Evolutionary conservation across 352 stramenopile species (phyloP), one percentile per base, ranked within the genome.

Genomic region (Phytopythium sindhum): DNA sequence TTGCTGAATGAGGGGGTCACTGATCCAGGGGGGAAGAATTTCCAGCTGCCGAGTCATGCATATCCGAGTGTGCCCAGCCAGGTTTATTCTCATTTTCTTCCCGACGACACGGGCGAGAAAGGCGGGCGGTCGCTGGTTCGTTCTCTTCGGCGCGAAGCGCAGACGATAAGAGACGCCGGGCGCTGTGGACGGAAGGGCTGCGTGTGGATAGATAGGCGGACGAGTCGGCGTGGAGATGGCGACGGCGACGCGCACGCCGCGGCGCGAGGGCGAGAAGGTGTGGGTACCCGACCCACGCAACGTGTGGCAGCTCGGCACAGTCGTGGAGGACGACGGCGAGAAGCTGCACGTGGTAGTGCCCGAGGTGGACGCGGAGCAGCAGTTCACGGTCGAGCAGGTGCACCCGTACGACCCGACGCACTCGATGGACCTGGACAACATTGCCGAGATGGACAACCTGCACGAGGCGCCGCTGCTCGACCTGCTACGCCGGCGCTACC

Each of bases 361-460:
- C 10, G 88, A 94, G 52, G 77, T 78, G 41, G 87, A 96, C 61
- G 71, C 80, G 33, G 88, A 95, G 68, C 86, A 95, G 71, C 74
- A 88, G 60, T 94, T 96, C 63, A 67, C 72, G 24, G 75, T 93
- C 47, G 80, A 84, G 19, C 80, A 96, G 60, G 81, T 94, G 50
- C 92, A 98, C 67, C 86, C 81, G 67, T 98, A 95, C 70, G 93
- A 98, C 66, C 88, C 90, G 42, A 88, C 86, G 48, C 93, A 98
- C 67, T 87, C 82, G 21, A 54, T 96, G 17, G 88, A 97, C 65
- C 69, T 97, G 62, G 78, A 81, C 35, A 96, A 98, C 71, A 89
- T 97, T 56, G 92, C 90, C n/a, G 91, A 96, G 70, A 96, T 98
- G 89, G 94, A 97, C 76, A 96, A 97, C 66, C 67, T 98, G 58